Base-by-base conservation (phyloP, 257 asterid species). In the Solanum sejunctum region DNA sequence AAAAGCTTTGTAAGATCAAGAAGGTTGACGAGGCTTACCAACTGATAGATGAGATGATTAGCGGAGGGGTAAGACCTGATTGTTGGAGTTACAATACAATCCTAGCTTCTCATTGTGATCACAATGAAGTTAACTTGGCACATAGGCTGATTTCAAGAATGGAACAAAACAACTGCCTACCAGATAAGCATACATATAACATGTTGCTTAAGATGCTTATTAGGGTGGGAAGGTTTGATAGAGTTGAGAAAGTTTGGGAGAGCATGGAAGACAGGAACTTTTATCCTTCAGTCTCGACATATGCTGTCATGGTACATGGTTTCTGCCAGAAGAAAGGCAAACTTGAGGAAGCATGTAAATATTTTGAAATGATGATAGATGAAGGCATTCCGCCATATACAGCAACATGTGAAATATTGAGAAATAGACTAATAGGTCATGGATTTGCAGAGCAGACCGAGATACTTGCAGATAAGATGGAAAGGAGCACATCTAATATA, bases 161-260 rank as follows among this genome's bases (percentile, higher is more conserved):
- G 98, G 94, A 94, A 67, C 57, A 56, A 43, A 88, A 84, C 41
- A 85, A 67, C 21, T 91, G 95, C 86, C 85, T 80, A 12, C 90
- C 89, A 4, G 97, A 93, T 79, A 85, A 89, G 64, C 97, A 93
- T 66, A 92, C 95, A 1, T 96, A 95, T 69, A 95, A 95, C 32
- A 92, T 95, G 98, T 92, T 92, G 83, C 96, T 96, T 47, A 95
- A 95, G 87, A 94, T 96, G 98, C 93, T 96, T 12, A 91, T 94
- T 52, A 89, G 92, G 72, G 91, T 93, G 41, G 98, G 98, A 78
- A 90, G 99, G 85, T 95, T 95, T 43, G 98, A 94, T 87, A 86
- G 92, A 63, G 94, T 88, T 13, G 97, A 93, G 88, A 82, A 91
- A 80, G 89, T 92, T 63, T 96, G 98, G 99, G 54, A 83, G 32